Percentiles rank a stretch among this genome's conserved stretches.
These are phyloP conservation scores for Cerioporus squamosus DNA, from an alignment of 1,284 basidiomycete genomes.

Conservation along the genomic window DNA sequence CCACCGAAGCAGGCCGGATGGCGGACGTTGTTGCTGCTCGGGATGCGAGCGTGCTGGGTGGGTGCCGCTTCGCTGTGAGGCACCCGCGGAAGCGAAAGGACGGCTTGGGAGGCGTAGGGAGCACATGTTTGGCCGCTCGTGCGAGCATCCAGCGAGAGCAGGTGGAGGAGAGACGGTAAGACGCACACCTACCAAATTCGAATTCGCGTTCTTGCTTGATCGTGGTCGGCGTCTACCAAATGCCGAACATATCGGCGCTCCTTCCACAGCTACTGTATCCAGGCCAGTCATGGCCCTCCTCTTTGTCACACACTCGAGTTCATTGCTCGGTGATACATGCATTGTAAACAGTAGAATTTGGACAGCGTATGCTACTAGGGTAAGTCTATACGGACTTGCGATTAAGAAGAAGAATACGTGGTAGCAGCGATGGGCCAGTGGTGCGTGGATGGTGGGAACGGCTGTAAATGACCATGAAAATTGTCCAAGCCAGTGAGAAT, in stretches of 20 bases:
- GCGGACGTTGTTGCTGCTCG: conserved; percentile 40
- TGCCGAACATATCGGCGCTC: neutral
- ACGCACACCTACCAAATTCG: conserved; percentile 1
- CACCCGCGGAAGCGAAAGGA: conserved; percentile 51
- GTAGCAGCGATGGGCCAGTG: neutral
- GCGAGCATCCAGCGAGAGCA: conserved; percentile 54
- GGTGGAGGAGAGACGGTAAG: conserved; percentile 14
- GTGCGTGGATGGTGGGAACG: conserved; percentile 2
- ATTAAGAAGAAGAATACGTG: conserved; percentile 18
- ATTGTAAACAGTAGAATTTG: conserved; percentile 5
- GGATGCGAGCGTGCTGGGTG: conserved; percentile 12
- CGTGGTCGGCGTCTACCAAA: conserved; percentile 17
- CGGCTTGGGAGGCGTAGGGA: conserved; percentile 42
- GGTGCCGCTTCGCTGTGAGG: conserved; percentile 35
- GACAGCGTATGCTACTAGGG: conserved; percentile 7
- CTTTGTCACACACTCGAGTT: conserved; percentile 3
- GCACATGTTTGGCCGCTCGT: conserved; percentile 46
- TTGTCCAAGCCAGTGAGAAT: conserved; percentile 14
- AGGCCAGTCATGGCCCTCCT: conserved; percentile 5
- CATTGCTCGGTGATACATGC: neutral
- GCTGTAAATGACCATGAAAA: conserved; percentile 6
- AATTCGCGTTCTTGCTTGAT: neutral
- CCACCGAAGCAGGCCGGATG: conserved; percentile 55
- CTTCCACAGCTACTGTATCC: neutral
- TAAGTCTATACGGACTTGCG: conserved; percentile 16